Conservation (phyloP, 2,329 filamentous ascomycete genomes). For the Aspergillus fischeri region DNA sequence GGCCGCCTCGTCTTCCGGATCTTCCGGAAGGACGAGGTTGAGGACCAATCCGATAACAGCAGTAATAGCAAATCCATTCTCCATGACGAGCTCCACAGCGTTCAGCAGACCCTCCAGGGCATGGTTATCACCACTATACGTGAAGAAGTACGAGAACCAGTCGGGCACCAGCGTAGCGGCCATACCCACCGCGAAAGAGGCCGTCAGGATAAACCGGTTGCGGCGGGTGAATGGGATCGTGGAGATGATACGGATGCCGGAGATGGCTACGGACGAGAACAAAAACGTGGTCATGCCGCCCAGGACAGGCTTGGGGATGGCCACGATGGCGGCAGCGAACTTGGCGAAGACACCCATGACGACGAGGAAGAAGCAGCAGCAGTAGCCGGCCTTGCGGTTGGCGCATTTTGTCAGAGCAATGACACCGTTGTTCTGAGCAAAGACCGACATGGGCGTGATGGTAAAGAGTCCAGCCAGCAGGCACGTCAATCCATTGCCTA, state of each 20-base stretch:
- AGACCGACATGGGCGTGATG: conserved; percentile 64
- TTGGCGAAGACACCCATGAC: conserved; percentile 69
- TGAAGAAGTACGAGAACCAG: conserved; percentile 47
- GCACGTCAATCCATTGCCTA: conserved; percentile 64
- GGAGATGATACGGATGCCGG: conserved; percentile 62
- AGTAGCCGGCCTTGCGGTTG: conserved; percentile 64
- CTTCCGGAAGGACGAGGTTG: conserved; percentile 69
- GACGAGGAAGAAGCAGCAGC: conserved; percentile 61
- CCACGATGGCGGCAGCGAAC: conserved; percentile 64
- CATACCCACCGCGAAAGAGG: conserved; percentile 58
- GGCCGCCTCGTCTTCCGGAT: conserved; percentile 62
- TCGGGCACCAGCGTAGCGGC: conserved; percentile 46
- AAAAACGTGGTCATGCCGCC: conserved; percentile 59
- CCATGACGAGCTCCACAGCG: conserved; percentile 62
- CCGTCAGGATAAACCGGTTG: conserved; percentile 64
- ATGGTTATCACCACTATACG: conserved; percentile 55
- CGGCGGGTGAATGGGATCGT: conserved; percentile 60
- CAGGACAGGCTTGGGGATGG: conserved; percentile 54
- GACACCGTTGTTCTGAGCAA: conserved; percentile 67
- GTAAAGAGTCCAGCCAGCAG: conserved; percentile 61
- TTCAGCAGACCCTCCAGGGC: conserved; percentile 58
- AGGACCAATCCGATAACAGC: conserved; percentile 69
- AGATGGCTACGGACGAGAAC: conserved; percentile 62
- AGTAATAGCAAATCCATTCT: conserved; percentile 59
- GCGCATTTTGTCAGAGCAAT: conserved; percentile 65